Base-by-base conservation (phyloP, 441 rosid species). In the Pelargonium citronellum region DNA sequence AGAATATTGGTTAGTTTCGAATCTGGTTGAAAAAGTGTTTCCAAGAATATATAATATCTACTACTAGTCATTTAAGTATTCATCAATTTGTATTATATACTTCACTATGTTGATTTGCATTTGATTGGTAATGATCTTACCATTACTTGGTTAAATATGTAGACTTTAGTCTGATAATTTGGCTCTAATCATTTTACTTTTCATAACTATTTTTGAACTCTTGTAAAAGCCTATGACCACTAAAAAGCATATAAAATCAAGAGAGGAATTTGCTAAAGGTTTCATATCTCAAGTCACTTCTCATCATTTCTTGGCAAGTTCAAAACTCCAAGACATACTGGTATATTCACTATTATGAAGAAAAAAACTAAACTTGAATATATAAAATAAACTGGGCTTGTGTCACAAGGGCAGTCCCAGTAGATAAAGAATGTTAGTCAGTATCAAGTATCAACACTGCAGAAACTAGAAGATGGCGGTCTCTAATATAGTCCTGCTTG, bases 91-190 rank as follows among this genome's bases (percentile, higher is more conserved):
- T 17, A 17, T 19, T 69, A 49, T 30, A 30, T 8, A 57, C 72
- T 58, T 58, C 12, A 69, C 41, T 37, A 41, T 69, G 11, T 41
- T 57, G 9, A 69, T 69, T 12, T 15, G 34, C 27, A 12, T 37
- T 58, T 69, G 53, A 69, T 69, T 20, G 66, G 66, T 58, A 12
- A 58, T 44, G n/a, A 69, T 49, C 55, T 1, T 20, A 13, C 5
- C 16, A 16, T 22, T 57, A 0, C 58, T 57, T 37, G 49, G 65
- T 57, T 37, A 27, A 69, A 44, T 39, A 39, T 47, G 71, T 13
- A 41, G 66, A 41, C 66, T 69, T 58, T 61, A 10, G 55, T 37
- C 13, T 37, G 66, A 49, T 10, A 58, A 12, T 51, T 58, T 62
- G 20, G 60, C 60, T 16, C 53, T 66, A 64, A 34, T 44, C 9